phyloP scores from a whole-genome alignment of 176 grass and related monocot genomes.

The Zea luxurians region DNA sequence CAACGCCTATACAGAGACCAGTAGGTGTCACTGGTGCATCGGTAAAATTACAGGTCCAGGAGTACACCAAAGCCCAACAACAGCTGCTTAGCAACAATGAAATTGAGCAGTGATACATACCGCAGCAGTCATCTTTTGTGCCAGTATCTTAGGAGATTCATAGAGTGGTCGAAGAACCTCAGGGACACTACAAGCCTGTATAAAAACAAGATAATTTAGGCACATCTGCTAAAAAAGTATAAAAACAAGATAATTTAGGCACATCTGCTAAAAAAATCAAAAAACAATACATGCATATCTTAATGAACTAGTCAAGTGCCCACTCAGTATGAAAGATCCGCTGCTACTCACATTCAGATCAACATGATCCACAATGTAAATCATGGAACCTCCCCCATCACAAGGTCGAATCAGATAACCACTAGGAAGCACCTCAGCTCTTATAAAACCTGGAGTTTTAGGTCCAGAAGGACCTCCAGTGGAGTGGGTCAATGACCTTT shows the following conservation, averaged over 20 bases:
- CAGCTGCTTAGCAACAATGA: not conserved
- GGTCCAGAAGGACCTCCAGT: constrained; percentile 89
- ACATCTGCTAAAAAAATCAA: not conserved
- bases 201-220: not conserved
- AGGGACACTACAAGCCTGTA: constrained; percentile 86
- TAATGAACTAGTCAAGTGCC: too few species aligned
- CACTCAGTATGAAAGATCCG: not conserved
- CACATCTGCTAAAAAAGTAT: not conserved
- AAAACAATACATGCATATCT: not conserved
- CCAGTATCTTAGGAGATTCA: constrained; percentile 88
- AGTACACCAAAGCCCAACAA: not conserved
- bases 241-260: not conserved
- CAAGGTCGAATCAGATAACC: constrained; percentile 96
- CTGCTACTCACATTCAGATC: constrained; percentile 86
- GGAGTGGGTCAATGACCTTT: constrained; percentile 87
- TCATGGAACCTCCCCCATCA: constrained; percentile 89
- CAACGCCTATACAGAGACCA: constrained; percentile 59
- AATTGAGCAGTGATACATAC: constrained; percentile 46
- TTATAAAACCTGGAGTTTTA: constrained; percentile 67
- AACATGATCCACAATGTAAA: constrained; percentile 98
- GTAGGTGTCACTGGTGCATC: not conserved
- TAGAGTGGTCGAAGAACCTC: constrained; percentile 90
- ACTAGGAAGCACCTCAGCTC: constrained; percentile 90
- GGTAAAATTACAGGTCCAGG: not conserved
- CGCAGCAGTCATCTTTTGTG: constrained; percentile 89